These are phyloP conservation scores for Desmodesmus armatus DNA, from an alignment of 139 green algal genomes.

Conservation along the genomic window DNA sequence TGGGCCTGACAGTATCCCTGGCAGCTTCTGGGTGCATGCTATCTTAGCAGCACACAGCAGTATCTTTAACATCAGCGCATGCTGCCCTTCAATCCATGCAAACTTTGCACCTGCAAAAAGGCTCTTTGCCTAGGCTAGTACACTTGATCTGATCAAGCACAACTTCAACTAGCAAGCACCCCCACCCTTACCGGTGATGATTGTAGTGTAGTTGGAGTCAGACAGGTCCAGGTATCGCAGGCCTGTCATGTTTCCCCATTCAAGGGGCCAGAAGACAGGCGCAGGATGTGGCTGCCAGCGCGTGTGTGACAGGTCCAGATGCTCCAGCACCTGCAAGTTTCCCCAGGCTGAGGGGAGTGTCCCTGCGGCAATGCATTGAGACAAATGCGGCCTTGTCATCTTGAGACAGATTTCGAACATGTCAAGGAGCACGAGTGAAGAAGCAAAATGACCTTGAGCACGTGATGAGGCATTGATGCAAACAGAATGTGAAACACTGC, in stretches of 20 bases:
- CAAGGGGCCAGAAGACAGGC: not conserved
- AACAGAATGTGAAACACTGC: too few species aligned
- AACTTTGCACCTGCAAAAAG: not conserved
- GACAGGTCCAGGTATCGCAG: constrained; percentile 11
- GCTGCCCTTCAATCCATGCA: not conserved
- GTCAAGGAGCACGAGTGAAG: too few species aligned
- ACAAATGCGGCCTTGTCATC: too few species aligned
- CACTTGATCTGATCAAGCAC: too few species aligned
- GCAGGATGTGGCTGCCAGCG: not conserved
- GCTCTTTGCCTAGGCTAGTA: too few species aligned
- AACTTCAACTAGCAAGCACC: too few species aligned
- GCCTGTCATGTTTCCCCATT: not conserved
- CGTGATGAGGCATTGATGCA: too few species aligned
- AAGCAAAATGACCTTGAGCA: too few species aligned
- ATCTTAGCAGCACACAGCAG: not conserved
- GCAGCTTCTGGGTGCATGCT: too few species aligned
- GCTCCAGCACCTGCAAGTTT: not conserved
- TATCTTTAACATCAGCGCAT: not conserved
- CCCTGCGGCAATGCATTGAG: not conserved
- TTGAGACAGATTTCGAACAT: too few species aligned
- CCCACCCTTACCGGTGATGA: not conserved
- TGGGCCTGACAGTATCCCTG: too few species aligned
- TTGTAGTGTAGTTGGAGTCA: not conserved
- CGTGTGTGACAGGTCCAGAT: constrained; percentile 3
- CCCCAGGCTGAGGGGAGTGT: constrained; percentile 2